These are phyloP conservation scores for Areca catechu DNA, from an alignment of 176 grass and related monocot genomes.

Conservation along the genomic window DNA sequence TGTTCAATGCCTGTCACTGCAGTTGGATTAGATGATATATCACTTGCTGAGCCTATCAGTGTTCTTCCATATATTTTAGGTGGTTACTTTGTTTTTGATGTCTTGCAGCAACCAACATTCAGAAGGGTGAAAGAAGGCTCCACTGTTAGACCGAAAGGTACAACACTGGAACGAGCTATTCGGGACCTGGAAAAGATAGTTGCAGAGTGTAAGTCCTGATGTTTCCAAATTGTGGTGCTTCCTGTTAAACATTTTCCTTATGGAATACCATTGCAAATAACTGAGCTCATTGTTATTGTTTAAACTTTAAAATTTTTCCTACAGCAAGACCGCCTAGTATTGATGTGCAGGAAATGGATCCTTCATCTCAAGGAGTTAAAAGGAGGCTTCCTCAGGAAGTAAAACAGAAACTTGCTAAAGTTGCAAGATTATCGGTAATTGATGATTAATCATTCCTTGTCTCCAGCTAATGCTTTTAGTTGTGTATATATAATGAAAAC, in stretches of 20 bases:
- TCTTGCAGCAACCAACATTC: conserved; percentile 40
- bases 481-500: not conserved
- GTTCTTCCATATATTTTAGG: too few relatives aligned
- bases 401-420: conserved; percentile 91
- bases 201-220: conserved; percentile 60
- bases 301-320: conserved; percentile 21
- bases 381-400: conserved; percentile 86
- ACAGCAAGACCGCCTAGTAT: conserved; percentile 61
- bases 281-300: conserved; percentile 21
- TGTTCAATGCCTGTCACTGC: too few relatives aligned
- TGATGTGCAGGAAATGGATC: conserved; percentile 74
- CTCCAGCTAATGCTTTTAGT: not conserved
- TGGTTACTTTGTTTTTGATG: conserved; percentile 15
- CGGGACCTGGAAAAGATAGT: conserved; percentile 83
- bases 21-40: too few relatives aligned
- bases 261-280: conserved; percentile 14
- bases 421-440: conserved; percentile 96
- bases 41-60: too few relatives aligned
- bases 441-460: conserved; percentile 19
- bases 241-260: conserved; percentile 12
- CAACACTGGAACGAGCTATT: conserved; percentile 90
- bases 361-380: conserved; percentile 64
- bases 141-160: conserved; percentile 79
- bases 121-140: conserved; percentile 57
- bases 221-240: conserved; percentile 1